Percentiles rank a stretch among this genome's conserved stretches.
phyloP scores from a whole-genome alignment of 2,329 filamentous ascomycete species.

The Fusarium sp. region DNA sequence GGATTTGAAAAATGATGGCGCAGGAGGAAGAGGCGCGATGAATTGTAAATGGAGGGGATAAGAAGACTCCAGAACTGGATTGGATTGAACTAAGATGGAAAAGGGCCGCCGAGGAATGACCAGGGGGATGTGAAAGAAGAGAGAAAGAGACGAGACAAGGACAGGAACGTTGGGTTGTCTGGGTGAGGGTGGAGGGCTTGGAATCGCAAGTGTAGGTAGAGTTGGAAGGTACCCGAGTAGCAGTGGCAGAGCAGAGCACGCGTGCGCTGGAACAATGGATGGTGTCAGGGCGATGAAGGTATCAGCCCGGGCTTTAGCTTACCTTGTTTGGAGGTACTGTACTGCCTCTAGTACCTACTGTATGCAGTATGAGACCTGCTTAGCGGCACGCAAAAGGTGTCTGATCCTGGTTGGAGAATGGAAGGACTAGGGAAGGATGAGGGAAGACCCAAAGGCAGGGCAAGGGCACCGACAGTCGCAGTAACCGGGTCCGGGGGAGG shows the following conservation, averaged over 20 bases:
- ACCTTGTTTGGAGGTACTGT: conserved; percentile 33
- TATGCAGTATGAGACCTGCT: conserved; percentile 39
- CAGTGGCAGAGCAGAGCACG: conserved; percentile 29
- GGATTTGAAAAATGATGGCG: conserved; percentile 39
- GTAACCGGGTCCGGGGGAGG: conserved; percentile 45
- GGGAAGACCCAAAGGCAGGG: conserved; percentile 40
- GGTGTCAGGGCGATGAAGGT: conserved; percentile 45
- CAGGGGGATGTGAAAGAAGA: conserved; percentile 40
- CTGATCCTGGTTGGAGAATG: conserved; percentile 43
- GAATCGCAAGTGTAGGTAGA: conserved; percentile 19
- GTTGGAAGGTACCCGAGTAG: conserved; percentile 5
- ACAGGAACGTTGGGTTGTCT: conserved; percentile 25
- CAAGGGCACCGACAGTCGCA: conserved; percentile 42
- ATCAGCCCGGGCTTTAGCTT: conserved; percentile 44
- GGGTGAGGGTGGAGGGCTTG: conserved; percentile 29
- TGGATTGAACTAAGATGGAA: conserved; percentile 38
- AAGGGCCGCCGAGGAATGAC: conserved; percentile 37
- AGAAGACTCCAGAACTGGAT: conserved; percentile 39
- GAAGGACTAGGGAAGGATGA: conserved; percentile 46
- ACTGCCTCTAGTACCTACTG: conserved; percentile 21
- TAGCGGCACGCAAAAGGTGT: conserved; percentile 45
- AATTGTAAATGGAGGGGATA: conserved; percentile 37
- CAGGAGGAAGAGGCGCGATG: conserved; percentile 38
- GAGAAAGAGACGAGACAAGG: conserved; percentile 35
- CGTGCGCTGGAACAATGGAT: conserved; percentile 48